Evolutionary conservation across 1,139 yeast genomes (phyloP), one percentile per base, ranked within the genome.

Genomic region (Nakaseomyces kungkrabaensis): DNA sequence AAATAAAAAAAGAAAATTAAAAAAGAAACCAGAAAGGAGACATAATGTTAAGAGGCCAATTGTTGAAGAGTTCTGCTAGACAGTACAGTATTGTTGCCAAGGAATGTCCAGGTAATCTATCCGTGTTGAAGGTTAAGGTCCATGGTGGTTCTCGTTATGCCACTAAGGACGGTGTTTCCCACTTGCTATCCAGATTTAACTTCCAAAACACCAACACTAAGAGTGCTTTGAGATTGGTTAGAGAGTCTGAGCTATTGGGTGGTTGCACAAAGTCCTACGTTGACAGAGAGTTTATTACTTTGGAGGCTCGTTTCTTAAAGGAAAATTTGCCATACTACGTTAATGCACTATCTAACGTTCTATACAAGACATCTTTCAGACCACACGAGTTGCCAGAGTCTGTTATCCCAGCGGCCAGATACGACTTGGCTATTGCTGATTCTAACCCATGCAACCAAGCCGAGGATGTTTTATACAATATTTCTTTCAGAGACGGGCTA

Each of bases 231-330:
- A 86, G 98, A 74, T 77, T 90, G 65, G 85, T 90, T 63, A 85
- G 98, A 72, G 98, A 94, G 73, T 74, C 92, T 51, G 99, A 94
- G 74, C 79, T 92, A 59, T 77, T 92, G 61, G 98, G 98, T 58
- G 97, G 96, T 66, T 72, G 72, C 56, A 79, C 88, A 68, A 68
- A 78, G 48, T 75, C 95, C 46, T 63, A 69, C 51, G 83, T 88
- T 59, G 81, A 88, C 67, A 85, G 97, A 75, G 97, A 92, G 68
- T 76, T 83, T 63, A 78, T 94, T 58, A 78, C 85, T 56, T 78
- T 92, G 66, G 77, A 80, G 59, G 82, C 97, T 52, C 76, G 79
- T 61, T 92, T 92, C 75, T 78, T 92, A 70, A 82, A 83, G 69
- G 86, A 85, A 70, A 87, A 85, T 60, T 79, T 94, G 66, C 97